Conservation (phyloP, 768 basidiomycete species). For the Pleurotus salmoneostramineus region DNA sequence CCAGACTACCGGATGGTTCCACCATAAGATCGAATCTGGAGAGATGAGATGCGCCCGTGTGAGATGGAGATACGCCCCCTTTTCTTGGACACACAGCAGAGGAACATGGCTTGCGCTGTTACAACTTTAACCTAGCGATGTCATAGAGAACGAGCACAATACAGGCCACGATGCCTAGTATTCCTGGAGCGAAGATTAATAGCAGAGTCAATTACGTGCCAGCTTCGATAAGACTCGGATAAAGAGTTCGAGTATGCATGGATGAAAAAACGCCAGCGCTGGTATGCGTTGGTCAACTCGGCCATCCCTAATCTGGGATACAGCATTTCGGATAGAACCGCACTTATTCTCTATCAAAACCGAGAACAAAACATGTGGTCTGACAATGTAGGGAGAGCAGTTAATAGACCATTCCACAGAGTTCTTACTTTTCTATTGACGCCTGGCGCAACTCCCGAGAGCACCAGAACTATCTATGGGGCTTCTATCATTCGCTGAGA, state of each 20-base stretch:
- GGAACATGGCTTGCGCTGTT: not conserved
- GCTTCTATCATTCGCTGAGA: not conserved
- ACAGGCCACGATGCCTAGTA: constrained; percentile 1
- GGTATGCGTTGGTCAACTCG: no score
- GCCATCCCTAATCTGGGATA: no score
- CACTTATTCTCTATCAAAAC: no score
- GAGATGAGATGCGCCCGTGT: not conserved
- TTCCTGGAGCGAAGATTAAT: not conserved
- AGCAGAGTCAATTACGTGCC: not conserved
- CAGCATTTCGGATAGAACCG: no score
- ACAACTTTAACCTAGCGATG: constrained; percentile 7
- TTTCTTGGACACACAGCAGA: not conserved
- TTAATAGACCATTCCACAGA: no score
- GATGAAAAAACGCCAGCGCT: no score
- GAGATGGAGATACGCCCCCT: not conserved
- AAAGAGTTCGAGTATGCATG: not conserved
- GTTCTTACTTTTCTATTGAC: no score
- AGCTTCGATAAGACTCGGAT: not conserved
- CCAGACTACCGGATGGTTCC: not conserved
- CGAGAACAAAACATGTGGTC: no score
- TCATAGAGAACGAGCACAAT: not conserved
- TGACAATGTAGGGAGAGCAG: no score
- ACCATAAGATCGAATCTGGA: constrained; percentile 1
- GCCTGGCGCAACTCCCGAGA: no score
- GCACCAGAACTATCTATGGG: not conserved